A percentile compares a stretch with the other conserved stretches of the same genome.
These are phyloP conservation scores for Eimeria sp. DNA, from an alignment of 169 alveolate genomes.

Conservation along the genomic window DNA sequence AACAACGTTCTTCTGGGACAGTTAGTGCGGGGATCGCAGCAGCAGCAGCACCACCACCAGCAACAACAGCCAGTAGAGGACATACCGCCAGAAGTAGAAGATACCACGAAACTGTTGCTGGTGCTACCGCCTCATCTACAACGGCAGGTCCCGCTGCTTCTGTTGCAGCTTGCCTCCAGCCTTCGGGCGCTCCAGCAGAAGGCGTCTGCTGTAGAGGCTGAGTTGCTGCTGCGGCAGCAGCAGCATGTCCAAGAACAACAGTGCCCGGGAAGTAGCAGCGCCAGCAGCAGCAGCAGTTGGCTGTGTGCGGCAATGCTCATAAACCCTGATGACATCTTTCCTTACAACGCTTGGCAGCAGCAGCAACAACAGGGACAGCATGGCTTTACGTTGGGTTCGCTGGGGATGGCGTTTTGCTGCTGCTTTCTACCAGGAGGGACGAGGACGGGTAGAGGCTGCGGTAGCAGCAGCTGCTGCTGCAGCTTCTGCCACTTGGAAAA, in stretches of 20 bases:
- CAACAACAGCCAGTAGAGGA: neutral
- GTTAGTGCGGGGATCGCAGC: neutral
- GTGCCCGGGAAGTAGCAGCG: slow-evolving; percentile 14
- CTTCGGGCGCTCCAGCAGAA: slow-evolving; percentile 65
- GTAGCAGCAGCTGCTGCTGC: slow-evolving; percentile 71
- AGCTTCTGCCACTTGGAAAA: slow-evolving; percentile 30
- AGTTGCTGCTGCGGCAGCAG: slow-evolving; percentile 69
- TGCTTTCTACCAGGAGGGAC: slow-evolving; percentile 62
- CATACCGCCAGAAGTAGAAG: neutral
- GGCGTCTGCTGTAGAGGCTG: slow-evolving; percentile 64
- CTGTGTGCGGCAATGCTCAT: slow-evolving; percentile 53
- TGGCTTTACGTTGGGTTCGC: slow-evolving; percentile 14
- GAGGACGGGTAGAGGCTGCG: slow-evolving; percentile 49
- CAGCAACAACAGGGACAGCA: neutral
- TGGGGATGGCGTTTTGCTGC: slow-evolving; percentile 40
- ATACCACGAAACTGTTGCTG: slow-evolving; percentile 4
- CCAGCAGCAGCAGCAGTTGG: slow-evolving; percentile 52
- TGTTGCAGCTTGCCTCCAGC: slow-evolving; percentile 58
- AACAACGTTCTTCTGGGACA: neutral
- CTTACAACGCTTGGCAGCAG: slow-evolving; percentile 46
- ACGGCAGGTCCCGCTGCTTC: slow-evolving; percentile 42
- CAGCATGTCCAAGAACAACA: slow-evolving; percentile 45
- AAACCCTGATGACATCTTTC: slow-evolving; percentile 49
- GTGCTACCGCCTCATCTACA: slow-evolving; percentile 45
- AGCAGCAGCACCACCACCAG: neutral